These are phyloP conservation scores for Phlyctochytrium planicorne DNA, from an alignment of 192 early-diverging fungal genomes.

Conservation along the genomic window DNA sequence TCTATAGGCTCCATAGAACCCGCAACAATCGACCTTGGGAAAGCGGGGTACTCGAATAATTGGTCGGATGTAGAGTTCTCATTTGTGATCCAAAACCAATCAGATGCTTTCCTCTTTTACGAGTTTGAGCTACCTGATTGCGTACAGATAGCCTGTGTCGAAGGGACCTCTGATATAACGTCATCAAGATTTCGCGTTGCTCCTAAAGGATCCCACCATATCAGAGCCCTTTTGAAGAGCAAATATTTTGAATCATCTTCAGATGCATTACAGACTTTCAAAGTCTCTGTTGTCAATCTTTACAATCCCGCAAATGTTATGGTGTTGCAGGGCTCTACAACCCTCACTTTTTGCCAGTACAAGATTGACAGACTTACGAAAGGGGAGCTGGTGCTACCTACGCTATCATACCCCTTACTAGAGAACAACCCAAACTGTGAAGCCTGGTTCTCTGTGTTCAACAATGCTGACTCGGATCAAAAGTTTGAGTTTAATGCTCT, in stretches of 20 bases:
- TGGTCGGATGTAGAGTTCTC: constrained; percentile 62
- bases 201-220: constrained; percentile 29
- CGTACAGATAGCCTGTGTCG: constrained; percentile 40
- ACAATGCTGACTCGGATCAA: constrained; percentile 73
- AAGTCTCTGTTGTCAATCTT: constrained; percentile 62
- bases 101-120: constrained; percentile 65
- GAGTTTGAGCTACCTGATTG: constrained; percentile 49
- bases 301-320: constrained; percentile 65
- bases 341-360: constrained; percentile 71
- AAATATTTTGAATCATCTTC: constrained; percentile 48
- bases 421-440: constrained; percentile 63
- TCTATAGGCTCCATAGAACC: constrained; percentile 57
- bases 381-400: constrained; percentile 71
- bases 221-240: constrained; percentile 69
- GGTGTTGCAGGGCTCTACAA: constrained; percentile 45
- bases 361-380: constrained; percentile 67
- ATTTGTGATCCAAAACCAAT: constrained; percentile 63
- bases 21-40: constrained; percentile 65
- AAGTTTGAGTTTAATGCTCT: constrained; percentile 73
- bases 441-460: constrained; percentile 79
- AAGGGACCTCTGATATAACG: neutral
- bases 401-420: constrained; percentile 63
- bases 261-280: constrained; percentile 47
- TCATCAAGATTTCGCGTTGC: constrained; percentile 30
- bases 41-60: constrained; percentile 72